Percentiles rank a stretch among this genome's conserved stretches.
Evolutionary conservation across 1,139 yeast genomes (phyloP).

Genomic region (Suhomyces yuchorum): DNA sequence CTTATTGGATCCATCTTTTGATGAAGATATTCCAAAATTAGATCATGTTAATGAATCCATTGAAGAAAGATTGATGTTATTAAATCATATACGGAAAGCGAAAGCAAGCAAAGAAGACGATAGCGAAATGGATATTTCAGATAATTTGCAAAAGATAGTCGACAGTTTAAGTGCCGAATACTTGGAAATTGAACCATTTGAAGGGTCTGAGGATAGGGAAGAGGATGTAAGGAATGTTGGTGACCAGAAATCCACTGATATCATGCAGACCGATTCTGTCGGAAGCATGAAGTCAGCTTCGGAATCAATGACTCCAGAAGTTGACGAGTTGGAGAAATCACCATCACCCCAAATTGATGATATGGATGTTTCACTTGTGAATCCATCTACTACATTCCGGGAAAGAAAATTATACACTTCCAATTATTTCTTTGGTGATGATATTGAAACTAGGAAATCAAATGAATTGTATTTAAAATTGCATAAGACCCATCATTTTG

Average conservation of each 20-base stretch:
- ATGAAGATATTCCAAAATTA: constrained; percentile 47
- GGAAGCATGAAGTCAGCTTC: background rate
- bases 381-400: constrained; percentile 56
- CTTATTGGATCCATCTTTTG: constrained; percentile 69
- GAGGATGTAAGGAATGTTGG: background rate
- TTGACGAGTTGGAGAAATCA: constrained; percentile 8
- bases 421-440: constrained; percentile 58
- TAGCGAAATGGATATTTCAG: constrained; percentile 36
- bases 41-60: constrained; percentile 38
- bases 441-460: constrained; percentile 45
- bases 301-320: constrained; percentile 4
- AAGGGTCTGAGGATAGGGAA: constrained; percentile 12
- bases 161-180: constrained; percentile 34
- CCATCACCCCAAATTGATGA: constrained; percentile 45
- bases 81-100: constrained; percentile 36
- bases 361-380: constrained; percentile 46
- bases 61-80: constrained; percentile 35
- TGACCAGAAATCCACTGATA: constrained; percentile 1
- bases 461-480: constrained; percentile 59
- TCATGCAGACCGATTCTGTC: background rate
- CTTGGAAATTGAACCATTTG: constrained; percentile 22
- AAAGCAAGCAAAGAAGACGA: constrained; percentile 24
- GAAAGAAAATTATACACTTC: constrained; percentile 62
- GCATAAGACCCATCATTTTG: constrained; percentile 60
- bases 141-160: constrained; percentile 41